Conservation (phyloP, 192 early-diverging fungal species). For the Physocladia obscura region DNA sequence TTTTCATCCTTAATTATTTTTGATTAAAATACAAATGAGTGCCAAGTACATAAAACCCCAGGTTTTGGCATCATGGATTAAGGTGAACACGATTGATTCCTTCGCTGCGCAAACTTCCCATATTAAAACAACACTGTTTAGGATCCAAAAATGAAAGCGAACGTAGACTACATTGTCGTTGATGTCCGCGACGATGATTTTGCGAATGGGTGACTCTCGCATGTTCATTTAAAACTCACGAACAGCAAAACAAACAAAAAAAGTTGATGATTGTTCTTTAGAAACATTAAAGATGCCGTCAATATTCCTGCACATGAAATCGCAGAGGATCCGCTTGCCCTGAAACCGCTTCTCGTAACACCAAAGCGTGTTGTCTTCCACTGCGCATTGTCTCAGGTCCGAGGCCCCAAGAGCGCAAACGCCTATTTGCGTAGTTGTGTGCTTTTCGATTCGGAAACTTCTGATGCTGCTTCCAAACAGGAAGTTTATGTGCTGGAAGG, state of each 20-base stretch:
- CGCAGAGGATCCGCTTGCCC: slow-evolving; percentile 40
- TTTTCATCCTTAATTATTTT: no score
- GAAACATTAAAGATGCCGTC: slow-evolving; percentile 75
- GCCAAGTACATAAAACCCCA: neutral
- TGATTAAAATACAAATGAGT: neutral
- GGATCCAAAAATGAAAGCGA: slow-evolving; percentile 9
- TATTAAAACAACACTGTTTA: neutral
- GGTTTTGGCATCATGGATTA: neutral
- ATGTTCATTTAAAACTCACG: neutral
- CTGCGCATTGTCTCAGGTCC: slow-evolving; percentile 79
- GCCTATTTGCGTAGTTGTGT: slow-evolving; percentile 22
- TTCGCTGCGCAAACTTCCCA: neutral
- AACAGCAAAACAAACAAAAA: neutral
- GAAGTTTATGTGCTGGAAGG: slow-evolving; percentile 42
- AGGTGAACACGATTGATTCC: neutral
- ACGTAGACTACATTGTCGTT: slow-evolving; percentile 32
- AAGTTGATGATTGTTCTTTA: slow-evolving; percentile 47
- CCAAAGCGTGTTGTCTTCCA: slow-evolving; percentile 79
- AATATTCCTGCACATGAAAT: slow-evolving; percentile 75
- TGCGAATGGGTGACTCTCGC: slow-evolving; percentile 9
- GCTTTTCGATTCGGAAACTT: neutral
- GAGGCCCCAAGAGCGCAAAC: slow-evolving; percentile 44
- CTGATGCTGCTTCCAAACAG: neutral
- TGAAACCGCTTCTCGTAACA: slow-evolving; percentile 10
- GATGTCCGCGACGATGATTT: slow-evolving; percentile 41